Conservation (phyloP, 1,139 yeast species). For the Suhomyces choctaworum region DNA sequence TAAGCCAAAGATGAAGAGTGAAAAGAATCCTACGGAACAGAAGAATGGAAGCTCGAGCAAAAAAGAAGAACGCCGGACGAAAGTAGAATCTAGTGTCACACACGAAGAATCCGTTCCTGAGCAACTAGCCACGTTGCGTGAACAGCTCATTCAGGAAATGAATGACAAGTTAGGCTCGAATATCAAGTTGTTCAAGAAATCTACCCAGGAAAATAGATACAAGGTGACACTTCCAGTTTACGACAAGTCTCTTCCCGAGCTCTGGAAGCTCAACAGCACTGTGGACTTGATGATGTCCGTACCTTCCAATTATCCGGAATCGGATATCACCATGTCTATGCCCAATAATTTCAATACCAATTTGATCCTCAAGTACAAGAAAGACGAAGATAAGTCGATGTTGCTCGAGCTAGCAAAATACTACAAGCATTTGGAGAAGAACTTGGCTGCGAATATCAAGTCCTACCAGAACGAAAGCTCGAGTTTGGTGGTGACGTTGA, state of each 20-base stretch:
- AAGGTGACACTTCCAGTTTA: constrained; percentile 25
- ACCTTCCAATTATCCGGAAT: constrained; percentile 19
- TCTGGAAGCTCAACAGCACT: constrained; percentile 16
- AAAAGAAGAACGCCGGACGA: not conserved
- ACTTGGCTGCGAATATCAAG: constrained; percentile 25
- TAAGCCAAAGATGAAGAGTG: constrained; percentile 8
- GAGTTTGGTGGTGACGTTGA: constrained; percentile 26
- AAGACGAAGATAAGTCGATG: constrained; percentile 13
- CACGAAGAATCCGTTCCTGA: constrained; percentile 9
- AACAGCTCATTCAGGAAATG: constrained; percentile 24
- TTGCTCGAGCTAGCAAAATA: constrained; percentile 19
- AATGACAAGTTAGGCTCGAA: constrained; percentile 23
- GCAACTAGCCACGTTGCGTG: constrained; percentile 17
- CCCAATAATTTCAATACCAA: constrained; percentile 28
- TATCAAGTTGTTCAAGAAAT: constrained; percentile 29
- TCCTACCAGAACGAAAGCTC: constrained; percentile 17
- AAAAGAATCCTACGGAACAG: not conserved
- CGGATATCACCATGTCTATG: constrained; percentile 20
- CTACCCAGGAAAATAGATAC: constrained; percentile 21
- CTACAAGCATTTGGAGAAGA: constrained; percentile 25
- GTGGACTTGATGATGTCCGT: constrained; percentile 21
- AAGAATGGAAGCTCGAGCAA: not conserved
- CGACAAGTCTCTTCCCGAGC: constrained; percentile 14
- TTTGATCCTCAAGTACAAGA: constrained; percentile 22
- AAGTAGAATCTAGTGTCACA: not conserved